Percentiles rank a stretch among this genome's conserved stretches.
Conservation (phyloP, 441 rosid species). For the Euphorbia schlechtendalii region DNA sequence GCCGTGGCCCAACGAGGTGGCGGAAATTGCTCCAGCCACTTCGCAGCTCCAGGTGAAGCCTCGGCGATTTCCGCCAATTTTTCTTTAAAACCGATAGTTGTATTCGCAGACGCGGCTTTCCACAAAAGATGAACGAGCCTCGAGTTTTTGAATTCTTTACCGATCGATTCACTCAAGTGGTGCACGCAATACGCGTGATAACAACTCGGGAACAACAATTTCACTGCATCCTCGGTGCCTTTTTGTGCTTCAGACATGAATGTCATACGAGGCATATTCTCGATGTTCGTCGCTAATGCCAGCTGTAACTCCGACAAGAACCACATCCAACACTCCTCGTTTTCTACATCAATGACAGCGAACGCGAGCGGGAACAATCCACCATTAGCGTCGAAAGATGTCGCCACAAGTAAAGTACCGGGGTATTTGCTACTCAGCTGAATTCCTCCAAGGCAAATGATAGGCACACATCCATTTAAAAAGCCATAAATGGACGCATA, state of each 20-base stretch:
- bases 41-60: slow-evolving; percentile 44
- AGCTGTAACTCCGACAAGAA: slow-evolving; percentile 49
- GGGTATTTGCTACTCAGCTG: slow-evolving; percentile 54
- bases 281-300: slow-evolving; percentile 33
- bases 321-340: slow-evolving; percentile 49
- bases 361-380: slow-evolving; percentile 50
- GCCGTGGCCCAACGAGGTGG: slow-evolving; percentile 42
- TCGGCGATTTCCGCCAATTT: slow-evolving; percentile 43
- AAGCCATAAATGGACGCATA: slow-evolving; percentile 42
- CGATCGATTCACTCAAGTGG: slow-evolving; percentile 40
- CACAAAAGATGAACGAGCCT: slow-evolving; percentile 47
- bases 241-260: slow-evolving; percentile 39
- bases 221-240: slow-evolving; percentile 34
- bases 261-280: slow-evolving; percentile 33
- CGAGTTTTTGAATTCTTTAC: slow-evolving; percentile 50
- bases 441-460: slow-evolving; percentile 41
- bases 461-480: slow-evolving; percentile 49
- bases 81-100: slow-evolving; percentile 35
- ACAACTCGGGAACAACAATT: slow-evolving; percentile 36
- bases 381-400: slow-evolving; percentile 53
- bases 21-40: slow-evolving; percentile 45
- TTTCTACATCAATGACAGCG: slow-evolving; percentile 50
- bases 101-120: slow-evolving; percentile 53
- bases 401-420: slow-evolving; percentile 49
- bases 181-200: slow-evolving; percentile 38